Base-by-base conservation (phyloP, 2,329 filamentous ascomycete genomes). In the Ilyonectria mors-panacis region DNA sequence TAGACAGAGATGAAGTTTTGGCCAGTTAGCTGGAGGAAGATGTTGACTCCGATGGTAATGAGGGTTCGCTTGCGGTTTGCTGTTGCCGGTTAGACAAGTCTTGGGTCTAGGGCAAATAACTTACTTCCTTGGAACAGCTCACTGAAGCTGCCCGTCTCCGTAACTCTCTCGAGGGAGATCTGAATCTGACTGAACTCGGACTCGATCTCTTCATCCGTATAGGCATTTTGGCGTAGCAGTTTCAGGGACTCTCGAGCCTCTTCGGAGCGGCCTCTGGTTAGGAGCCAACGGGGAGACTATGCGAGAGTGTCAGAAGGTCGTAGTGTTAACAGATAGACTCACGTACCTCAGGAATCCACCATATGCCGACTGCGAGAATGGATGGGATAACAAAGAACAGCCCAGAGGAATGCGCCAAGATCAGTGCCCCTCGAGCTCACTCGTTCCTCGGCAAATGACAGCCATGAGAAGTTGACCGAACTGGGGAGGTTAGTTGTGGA, bases 371-470 rank as follows among this genome's bases (percentile, higher is more conserved):
- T 2, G 73, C 54, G 8, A 81, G 65, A 28, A 80, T 75, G 12
- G 68, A 61, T 2, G 80, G 79, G 2, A 81, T 69, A 15, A 81
- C 61, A 57, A 75, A 71, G 78, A 79, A 80, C 0, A 80, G 0
- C 79, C 79, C 2, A 78, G 69, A 0, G 79, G 81, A 50, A 82
- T 80, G 9, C 72, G 67, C 75, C 75, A 83, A 1, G 79, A 74
- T 3, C 68, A 69, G 54, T 80, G 74, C 19, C 70, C 73, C 6
- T 65, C 28, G n/a, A 79, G 44, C 4, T 75, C 37, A 71, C 75
- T 60, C 59, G 77, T 78, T 68, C 79, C 44, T 70, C 73, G 59
- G 77, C 77, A 72, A 60, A 77, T 66, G 2, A 61, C 54, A 30
- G 67, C 63, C 48, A 73, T 68, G 7, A 76, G 58, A 6, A 77